Base-by-base conservation (phyloP, 2,329 filamentous ascomycete species). In the Epichloe aotearoae region DNA sequence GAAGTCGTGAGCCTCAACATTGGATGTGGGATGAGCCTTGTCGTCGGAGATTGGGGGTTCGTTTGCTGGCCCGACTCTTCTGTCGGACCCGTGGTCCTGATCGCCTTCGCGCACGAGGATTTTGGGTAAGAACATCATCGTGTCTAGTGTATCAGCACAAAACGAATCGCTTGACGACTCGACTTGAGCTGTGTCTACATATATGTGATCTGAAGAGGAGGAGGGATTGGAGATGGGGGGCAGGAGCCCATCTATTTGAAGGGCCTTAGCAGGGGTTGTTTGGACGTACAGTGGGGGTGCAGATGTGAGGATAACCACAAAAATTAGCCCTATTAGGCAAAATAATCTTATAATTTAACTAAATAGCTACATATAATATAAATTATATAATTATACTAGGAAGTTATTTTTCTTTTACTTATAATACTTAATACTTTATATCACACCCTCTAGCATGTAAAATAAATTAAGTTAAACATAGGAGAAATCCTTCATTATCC, bases 61-160 rank as follows among this genome's bases (percentile, higher is more conserved):
- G 17, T 38, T 30, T 4, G 40, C 0, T 10, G 39, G n/a, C 4
- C 3, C 11, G 12, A 36, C 5, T 1, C 15, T 17, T 10, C n/a
- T 19, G 19, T 20, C 26, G 30, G 39, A 20, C 47, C 15, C 10
- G 20, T 30, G 19, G 39, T 34, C 17, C n/a, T 49, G 40, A 33
- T 49, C 47, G 30, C 23, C 47, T 34, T 41, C 30, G 36, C 47
- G 47, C 14, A 40, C 47, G 34, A 49, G 38, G 40, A 49, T 49
- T 36, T 44, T 49, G 47, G 47, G 47, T 26, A 49, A 19, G 20
- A 44, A 49, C 40, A 49, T 49, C 30, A 33, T 40, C 26, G 6
- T 40, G 47, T 14, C n/a, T 42, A 6, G 23, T 23, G n/a, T 15
- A n/a, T 26, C 15, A 23, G 14, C 3, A 40, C 8, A 20, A 37